These are phyloP conservation scores for Diphasiastrum complanatum DNA, from an alignment of 83 land plant species.

Conservation along the genomic window DNA sequence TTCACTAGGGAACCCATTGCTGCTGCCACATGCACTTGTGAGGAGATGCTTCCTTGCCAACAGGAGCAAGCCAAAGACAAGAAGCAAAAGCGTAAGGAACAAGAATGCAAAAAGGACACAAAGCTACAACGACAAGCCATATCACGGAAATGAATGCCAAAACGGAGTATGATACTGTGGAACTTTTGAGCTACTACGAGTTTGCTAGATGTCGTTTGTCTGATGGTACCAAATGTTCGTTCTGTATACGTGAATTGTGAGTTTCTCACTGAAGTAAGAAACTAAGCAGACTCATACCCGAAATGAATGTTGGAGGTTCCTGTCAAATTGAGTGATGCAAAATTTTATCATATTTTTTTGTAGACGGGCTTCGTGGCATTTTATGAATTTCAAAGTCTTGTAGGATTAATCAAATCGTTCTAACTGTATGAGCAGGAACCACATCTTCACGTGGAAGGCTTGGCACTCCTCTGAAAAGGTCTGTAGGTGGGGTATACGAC, in stretches of 20 bases:
- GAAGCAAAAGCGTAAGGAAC: slow-evolving; percentile 56
- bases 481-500: slow-evolving; percentile 63
- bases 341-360: too few species aligned
- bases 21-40: too few species aligned
- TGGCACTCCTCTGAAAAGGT: slow-evolving; percentile 20
- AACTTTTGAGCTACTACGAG: slow-evolving; percentile 37
- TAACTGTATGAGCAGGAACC: too few species aligned
- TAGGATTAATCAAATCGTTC: too few species aligned
- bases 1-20: too few species aligned
- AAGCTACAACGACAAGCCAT: slow-evolving; percentile 68
- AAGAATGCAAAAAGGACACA: slow-evolving; percentile 55
- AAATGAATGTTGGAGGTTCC: too few species aligned
- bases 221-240: background rate
- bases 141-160: slow-evolving; percentile 27
- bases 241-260: background rate
- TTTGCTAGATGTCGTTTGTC: background rate
- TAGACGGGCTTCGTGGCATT: too few species aligned
- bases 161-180: slow-evolving; percentile 12
- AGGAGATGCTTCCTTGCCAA: slow-evolving; percentile 40
- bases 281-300: too few species aligned
- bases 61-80: slow-evolving; percentile 70
- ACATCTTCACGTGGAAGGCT: too few species aligned
- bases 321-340: slow-evolving; percentile 31
- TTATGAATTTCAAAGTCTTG: too few species aligned
- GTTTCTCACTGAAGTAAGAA: too few species aligned